Evolutionary conservation across 768 basidiomycete genomes (phyloP).

Genomic region (Mrakia hoshinonis): DNA sequence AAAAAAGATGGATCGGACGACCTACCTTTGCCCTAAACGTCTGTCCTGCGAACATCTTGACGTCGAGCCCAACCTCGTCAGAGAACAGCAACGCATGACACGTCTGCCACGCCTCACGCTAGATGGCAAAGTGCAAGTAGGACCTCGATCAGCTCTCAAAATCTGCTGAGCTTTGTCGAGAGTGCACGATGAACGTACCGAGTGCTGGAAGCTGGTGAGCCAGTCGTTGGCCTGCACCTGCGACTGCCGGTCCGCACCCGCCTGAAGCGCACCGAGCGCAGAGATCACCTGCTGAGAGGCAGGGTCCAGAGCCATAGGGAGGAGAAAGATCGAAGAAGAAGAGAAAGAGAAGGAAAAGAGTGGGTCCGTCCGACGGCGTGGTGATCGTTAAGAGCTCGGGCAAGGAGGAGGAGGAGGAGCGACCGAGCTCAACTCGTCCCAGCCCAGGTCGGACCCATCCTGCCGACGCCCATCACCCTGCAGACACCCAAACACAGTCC

Average conservation of each 20-base stretch:
- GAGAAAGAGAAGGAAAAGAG: not conserved
- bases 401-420: too few relatives aligned
- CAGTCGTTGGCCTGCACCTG: constrained; percentile 29
- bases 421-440: too few relatives aligned
- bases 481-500: too few relatives aligned
- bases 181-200: not conserved
- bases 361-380: too few relatives aligned
- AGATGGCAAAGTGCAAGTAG: not conserved
- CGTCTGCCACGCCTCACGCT: constrained; percentile 94
- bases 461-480: too few relatives aligned
- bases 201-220: constrained; percentile 29
- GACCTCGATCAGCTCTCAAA: not conserved
- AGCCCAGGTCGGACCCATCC: too few relatives aligned
- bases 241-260: constrained; percentile 13
- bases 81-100: constrained; percentile 84
- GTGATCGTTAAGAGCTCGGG: too few relatives aligned
- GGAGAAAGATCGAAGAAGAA: not conserved
- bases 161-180: not conserved
- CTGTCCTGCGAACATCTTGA: constrained; percentile 90
- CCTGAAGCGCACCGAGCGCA: constrained; percentile 22
- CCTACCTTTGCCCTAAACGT: constrained; percentile 88
- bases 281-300: constrained; percentile 23
- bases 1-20: constrained; percentile 27
- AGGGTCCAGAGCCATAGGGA: not conserved
- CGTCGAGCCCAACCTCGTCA: constrained; percentile 64